A percentile compares a stretch with the other conserved stretches of the same genome.
These are phyloP conservation scores for Stephania cephalantha DNA, from an alignment of 164 flowering plant species.

Conservation along the genomic window DNA sequence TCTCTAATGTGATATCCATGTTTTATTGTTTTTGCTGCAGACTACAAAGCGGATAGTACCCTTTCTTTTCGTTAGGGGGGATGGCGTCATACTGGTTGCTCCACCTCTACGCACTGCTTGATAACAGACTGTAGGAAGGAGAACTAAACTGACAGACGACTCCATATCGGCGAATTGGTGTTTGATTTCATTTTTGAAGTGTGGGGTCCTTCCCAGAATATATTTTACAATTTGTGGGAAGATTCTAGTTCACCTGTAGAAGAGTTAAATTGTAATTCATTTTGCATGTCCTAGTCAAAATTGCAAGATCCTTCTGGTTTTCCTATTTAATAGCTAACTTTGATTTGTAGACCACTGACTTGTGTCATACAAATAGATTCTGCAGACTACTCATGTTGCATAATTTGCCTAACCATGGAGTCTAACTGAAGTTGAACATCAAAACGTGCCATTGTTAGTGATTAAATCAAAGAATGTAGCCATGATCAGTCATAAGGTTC, in stretches of 20 bases:
- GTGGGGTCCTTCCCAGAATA: neutral
- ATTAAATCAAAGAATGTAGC: too few relatives aligned
- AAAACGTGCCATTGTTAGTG: too few relatives aligned
- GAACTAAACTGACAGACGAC: neutral
- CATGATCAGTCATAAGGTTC: too few relatives aligned
- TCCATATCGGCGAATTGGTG: neutral
- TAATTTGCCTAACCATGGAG: too few relatives aligned
- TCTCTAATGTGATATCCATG: neutral
- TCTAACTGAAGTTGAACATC: too few relatives aligned
- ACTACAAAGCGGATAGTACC: constrained; percentile 78
- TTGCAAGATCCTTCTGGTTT: too few relatives aligned
- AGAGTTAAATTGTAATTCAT: neutral
- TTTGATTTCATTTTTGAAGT: neutral
- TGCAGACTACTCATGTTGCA: too few relatives aligned
- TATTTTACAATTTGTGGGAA: neutral
- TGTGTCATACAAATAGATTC: too few relatives aligned
- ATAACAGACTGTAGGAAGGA: neutral
- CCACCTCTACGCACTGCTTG: constrained; percentile 90
- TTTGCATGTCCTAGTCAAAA: neutral
- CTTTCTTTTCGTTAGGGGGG: constrained; percentile 92
- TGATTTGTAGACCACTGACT: too few relatives aligned
- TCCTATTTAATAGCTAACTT: too few relatives aligned
- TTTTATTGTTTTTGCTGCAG: constrained; percentile 36
- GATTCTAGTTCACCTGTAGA: neutral
- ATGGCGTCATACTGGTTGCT: constrained; percentile 90